Percentiles rank a stretch among this genome's conserved stretches.
These are phyloP conservation scores for Aspergillus neoniger DNA, from an alignment of 2,329 filamentous ascomycete genomes.

Conservation along the genomic window DNA sequence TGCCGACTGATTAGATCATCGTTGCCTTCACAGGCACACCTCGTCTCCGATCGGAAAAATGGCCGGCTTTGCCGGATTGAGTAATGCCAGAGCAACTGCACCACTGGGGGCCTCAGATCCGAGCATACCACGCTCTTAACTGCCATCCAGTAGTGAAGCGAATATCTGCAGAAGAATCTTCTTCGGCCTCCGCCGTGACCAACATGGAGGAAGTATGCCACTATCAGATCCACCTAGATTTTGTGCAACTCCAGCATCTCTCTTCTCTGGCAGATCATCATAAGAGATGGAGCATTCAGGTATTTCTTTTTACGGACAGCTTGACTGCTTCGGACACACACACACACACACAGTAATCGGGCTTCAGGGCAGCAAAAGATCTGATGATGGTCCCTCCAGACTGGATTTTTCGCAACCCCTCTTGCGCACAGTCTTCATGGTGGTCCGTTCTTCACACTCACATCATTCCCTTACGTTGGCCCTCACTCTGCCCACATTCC, in stretches of 20 bases:
- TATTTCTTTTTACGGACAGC: neutral
- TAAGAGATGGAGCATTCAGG: neutral
- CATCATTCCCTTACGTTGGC: slow-evolving; percentile 15
- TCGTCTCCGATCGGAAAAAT: slow-evolving; percentile 11
- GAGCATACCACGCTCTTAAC: slow-evolving; percentile 13
- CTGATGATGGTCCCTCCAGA: neutral
- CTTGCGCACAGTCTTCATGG: slow-evolving; percentile 10
- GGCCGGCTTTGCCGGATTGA: slow-evolving; percentile 7
- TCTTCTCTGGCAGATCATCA: neutral
- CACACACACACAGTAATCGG: neutral
- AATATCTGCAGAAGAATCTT: neutral
- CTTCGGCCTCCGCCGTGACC: neutral
- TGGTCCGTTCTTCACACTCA: slow-evolving; percentile 8
- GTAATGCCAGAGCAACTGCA: slow-evolving; percentile 7
- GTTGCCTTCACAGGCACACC: neutral
- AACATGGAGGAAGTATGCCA: neutral
- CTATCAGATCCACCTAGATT: neutral
- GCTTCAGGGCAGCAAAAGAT: neutral
- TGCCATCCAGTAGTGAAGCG: neutral
- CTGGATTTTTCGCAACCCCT: neutral
- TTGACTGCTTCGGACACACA: neutral
- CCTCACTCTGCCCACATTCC: slow-evolving; percentile 9
- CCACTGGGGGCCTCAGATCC: neutral
- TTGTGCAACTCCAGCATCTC: neutral
- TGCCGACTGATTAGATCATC: slow-evolving; percentile 4